These are phyloP conservation scores for Pyrus pyrifolia DNA, from an alignment of 306 rosid genomes.

Conservation along the genomic window DNA sequence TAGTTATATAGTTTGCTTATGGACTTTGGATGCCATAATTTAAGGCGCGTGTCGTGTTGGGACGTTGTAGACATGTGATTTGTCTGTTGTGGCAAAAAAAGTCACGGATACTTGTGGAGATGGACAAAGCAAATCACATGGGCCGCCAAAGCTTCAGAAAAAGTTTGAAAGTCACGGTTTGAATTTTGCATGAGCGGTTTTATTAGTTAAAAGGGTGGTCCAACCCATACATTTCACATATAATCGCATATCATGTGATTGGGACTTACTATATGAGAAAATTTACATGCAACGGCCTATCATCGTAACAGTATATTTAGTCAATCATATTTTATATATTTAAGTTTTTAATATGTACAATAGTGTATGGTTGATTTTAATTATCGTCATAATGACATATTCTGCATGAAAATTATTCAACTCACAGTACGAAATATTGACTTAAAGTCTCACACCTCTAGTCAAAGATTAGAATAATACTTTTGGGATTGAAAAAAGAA, in stretches of 20 bases:
- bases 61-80: conserved; percentile 6
- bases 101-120: conserved; percentile 39
- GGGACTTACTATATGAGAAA: neutral
- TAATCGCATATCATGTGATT: conserved; percentile 42
- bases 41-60: conserved; percentile 14
- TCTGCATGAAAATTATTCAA: no score
- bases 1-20: no score
- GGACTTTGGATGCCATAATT: conserved; percentile 24
- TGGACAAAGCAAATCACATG: conserved; percentile 39
- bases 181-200: conserved; percentile 21
- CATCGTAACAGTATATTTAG: no score
- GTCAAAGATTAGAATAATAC: neutral
- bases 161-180: neutral
- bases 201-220: conserved; percentile 14
- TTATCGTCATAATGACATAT: no score
- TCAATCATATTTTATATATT: no score
- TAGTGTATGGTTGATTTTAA: no score
- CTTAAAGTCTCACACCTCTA: conserved; percentile 24
- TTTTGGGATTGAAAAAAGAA: neutral
- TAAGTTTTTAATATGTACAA: no score
- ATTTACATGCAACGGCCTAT: no score
- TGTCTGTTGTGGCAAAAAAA: conserved; percentile 26
- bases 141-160: conserved; percentile 1
- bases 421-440: no score
- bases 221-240: conserved; percentile 12